phyloP scores from a whole-genome alignment of 2,329 filamentous ascomycete genomes.

The Ophiostoma australiae region DNA sequence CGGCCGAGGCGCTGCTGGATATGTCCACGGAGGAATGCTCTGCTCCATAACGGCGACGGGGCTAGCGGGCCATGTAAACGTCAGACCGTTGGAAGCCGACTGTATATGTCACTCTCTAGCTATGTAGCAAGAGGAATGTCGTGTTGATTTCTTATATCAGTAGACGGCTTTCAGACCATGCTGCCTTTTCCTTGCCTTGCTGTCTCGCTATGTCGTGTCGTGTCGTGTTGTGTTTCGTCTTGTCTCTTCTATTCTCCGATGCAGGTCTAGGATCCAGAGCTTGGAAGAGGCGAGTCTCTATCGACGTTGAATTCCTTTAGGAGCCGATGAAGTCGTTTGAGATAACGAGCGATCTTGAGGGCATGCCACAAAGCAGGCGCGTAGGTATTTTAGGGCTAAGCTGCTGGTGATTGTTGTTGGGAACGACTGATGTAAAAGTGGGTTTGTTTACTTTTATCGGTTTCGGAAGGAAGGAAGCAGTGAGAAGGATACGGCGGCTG shows the following conservation, averaged over 20 bases:
- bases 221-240: background rate
- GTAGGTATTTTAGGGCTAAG: background rate
- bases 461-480: constrained; percentile 16
- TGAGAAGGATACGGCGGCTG: constrained; percentile 7
- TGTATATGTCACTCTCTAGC: background rate
- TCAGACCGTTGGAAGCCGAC: background rate
- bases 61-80: constrained; percentile 14
- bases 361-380: background rate
- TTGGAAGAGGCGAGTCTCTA: background rate
- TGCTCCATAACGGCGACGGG: constrained; percentile 17
- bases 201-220: background rate
- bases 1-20: constrained; percentile 1
- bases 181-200: background rate
- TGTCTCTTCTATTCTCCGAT: constrained; percentile 9
- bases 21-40: constrained; percentile 13
- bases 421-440: constrained; percentile 17
- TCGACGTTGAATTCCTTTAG: background rate
- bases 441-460: constrained; percentile 25
- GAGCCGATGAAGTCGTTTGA: background rate
- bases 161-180: background rate
- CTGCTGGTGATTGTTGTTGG: constrained; percentile 13
- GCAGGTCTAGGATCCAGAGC: background rate
- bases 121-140: background rate
- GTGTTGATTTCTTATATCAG: background rate
- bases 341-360: background rate